Evolutionary conservation across 1,284 basidiomycete species (phyloP), one percentile per base, ranked within the genome.

Genomic region (Quambalaria eucalypti): DNA sequence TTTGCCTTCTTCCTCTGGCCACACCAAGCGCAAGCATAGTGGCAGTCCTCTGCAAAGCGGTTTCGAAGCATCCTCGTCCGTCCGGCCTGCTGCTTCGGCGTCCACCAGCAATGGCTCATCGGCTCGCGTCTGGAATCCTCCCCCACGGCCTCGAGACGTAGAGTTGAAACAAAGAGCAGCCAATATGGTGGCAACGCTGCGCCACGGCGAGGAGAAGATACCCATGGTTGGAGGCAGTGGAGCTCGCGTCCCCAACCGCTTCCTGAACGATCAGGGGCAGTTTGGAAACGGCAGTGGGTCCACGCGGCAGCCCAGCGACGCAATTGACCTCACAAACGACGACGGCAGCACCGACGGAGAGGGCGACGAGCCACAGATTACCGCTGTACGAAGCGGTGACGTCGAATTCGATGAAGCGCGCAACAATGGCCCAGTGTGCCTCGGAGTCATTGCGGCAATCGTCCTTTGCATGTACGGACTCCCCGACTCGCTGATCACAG

Each of bases 381-480:
- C 42, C 12, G 28, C 25, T n/a, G 36, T 52, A 3, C 44, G 60
- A 8, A 28, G 51, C 26, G 48, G 52, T 14, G 63, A 62, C 25
- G 52, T 66, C 48, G 53, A 59, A 46, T 54, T 63, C 30, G 61
- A 68, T 29, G 57, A 65, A 30, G 42, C 55, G 40, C 54, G 53
- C 36, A 61, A 58, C 9, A 60, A 65, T 36, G 61, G 59, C 7
- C 53, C 68, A 51, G 67, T 74, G 23, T 75, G 73, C 50, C 56
- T 71, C 0, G 73, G 73, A 12, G 40, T 71, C 38, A 57, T 75
- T 29, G 49, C 57, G 21, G 64, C 66, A 14, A 59, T 61, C 10
- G 66, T 75, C 23, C 55, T 71, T 23, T 66, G 66, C 54, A 64
- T 67, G 55, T 62, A 68, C 25, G 70, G 68, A 21, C 38, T 71